Conservation (phyloP, 768 basidiomycete genomes). For the Serendipita indica region DNA sequence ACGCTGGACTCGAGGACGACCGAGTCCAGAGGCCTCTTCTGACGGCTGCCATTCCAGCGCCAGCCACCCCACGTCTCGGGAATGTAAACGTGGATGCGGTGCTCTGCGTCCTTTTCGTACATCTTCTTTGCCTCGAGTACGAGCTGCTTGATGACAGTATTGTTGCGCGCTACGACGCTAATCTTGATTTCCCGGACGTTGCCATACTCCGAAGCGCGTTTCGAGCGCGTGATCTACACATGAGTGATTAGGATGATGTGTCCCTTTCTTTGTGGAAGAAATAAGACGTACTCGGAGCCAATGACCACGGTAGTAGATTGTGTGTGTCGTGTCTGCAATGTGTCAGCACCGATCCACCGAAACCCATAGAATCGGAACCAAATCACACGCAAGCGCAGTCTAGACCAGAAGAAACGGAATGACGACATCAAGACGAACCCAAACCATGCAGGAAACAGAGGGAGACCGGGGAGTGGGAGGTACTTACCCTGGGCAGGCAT, state of each 20-base stretch:
- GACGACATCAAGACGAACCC: background rate
- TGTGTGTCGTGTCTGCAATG: slow-evolving; percentile 60
- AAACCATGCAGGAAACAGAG: background rate
- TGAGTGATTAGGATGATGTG: slow-evolving; percentile 17
- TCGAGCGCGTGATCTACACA: slow-evolving; percentile 55
- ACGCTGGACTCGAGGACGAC: slow-evolving; percentile 80
- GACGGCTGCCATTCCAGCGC: slow-evolving; percentile 79
- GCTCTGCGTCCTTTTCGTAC: slow-evolving; percentile 75
- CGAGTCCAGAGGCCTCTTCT: slow-evolving; percentile 76
- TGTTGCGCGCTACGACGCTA: slow-evolving; percentile 73
- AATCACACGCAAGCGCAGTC: slow-evolving; percentile 25
- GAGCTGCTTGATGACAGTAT: slow-evolving; percentile 74
- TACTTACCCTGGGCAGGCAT: slow-evolving; percentile 33
- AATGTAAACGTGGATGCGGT: slow-evolving; percentile 80
- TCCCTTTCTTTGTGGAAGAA: too few species aligned
- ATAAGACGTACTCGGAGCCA: slow-evolving; percentile 55
- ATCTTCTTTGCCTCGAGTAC: slow-evolving; percentile 81
- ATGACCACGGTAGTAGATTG: slow-evolving; percentile 73
- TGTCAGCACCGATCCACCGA: background rate
- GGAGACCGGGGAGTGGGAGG: background rate
- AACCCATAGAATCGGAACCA: slow-evolving; percentile 59
- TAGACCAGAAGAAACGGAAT: background rate
- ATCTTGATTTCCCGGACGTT: slow-evolving; percentile 63
- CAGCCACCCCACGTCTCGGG: slow-evolving; percentile 68
- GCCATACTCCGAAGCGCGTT: slow-evolving; percentile 53